Percentiles rank a stretch among this genome's conserved stretches.
Conservation (phyloP, 2,329 filamentous ascomycete species). For the Microdochium trichocladiopsis region DNA sequence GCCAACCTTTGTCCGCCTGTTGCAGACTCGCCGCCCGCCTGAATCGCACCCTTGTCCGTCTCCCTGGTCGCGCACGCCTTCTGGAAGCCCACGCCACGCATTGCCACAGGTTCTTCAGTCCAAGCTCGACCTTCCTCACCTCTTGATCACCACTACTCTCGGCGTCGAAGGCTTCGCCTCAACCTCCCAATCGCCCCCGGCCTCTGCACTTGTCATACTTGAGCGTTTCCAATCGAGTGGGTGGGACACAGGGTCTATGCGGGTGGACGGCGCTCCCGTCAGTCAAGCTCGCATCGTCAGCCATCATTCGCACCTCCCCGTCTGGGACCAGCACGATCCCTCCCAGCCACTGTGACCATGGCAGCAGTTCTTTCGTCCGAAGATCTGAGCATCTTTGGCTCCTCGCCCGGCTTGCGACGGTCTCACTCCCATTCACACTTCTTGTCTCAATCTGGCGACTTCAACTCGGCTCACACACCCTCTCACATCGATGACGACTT, state of each 20-base stretch:
- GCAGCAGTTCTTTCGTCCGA: slow-evolving; percentile 50
- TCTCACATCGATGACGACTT: slow-evolving; percentile 39
- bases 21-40: background rate
- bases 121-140: too few relatives aligned
- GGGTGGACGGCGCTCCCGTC: background rate
- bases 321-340: background rate
- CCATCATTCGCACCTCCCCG: background rate
- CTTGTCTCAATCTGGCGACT: slow-evolving; percentile 29
- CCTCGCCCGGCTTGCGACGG: slow-evolving; percentile 44
- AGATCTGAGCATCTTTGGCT: slow-evolving; percentile 47
- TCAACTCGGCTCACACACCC: slow-evolving; percentile 37
- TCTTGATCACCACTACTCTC: background rate
- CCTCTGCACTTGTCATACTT: background rate
- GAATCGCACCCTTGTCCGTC: background rate
- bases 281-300: background rate
- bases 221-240: background rate
- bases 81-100: too few relatives aligned
- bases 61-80: too few relatives aligned
- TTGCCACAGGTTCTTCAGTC: too few relatives aligned
- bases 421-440: slow-evolving; percentile 57
- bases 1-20: background rate
- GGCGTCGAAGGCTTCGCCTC: background rate
- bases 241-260: background rate
- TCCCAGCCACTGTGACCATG: slow-evolving; percentile 28
- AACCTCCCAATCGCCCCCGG: background rate